Evolutionary conservation across 139 green algal species (phyloP), one percentile per base, ranked within the genome.

Genomic region (Gonium pectorale): DNA sequence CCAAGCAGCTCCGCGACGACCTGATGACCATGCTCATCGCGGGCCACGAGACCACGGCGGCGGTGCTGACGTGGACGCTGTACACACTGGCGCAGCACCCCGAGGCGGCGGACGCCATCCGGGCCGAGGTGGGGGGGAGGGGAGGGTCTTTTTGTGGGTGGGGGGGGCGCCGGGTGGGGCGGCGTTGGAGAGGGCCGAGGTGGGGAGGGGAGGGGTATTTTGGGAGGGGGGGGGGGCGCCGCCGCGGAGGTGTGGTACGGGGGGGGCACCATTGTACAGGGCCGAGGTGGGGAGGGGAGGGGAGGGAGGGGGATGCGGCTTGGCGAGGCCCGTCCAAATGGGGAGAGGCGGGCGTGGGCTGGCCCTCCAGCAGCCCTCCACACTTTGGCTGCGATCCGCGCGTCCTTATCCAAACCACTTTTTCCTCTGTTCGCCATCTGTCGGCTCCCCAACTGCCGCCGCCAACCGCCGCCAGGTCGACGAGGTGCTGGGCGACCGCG

Each of bases 11-110:
- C 83, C 90, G 97, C 2, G 97, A 99, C 82, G 97, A 99, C 90
- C 90, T 99, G 35, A 99, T 99, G 97, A 99, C 97, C 0, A 87
- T 99, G 92, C 95, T 99, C 56, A 98, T 99, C 52, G 97, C 97
- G 13, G 97, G 97, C 5, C 97, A 99, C 85, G 97, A 99, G 88
- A 99, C 97, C 27, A 98, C 95, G 17, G 97, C 97, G 15, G 97
- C 96, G 33, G 96, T 99, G 90, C 95, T 99, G 51, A 99, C 96
- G 1, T 99, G 96, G 96, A 98, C 96, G 35, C 86, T 98, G 56
- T 91, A 98, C 93, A 91, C 94, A 52, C 91, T 99, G 77, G 82
- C 91, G 63, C 21, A 49, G 40, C 83, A 88, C 73, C 72, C 63
- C 0, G 59, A 71, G 64, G 64, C 46, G 6, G 63, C 62, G 41